Evolutionary conservation across 805 yeast genomes (phyloP).

Genomic region (Lachancea dasiensis): DNA sequence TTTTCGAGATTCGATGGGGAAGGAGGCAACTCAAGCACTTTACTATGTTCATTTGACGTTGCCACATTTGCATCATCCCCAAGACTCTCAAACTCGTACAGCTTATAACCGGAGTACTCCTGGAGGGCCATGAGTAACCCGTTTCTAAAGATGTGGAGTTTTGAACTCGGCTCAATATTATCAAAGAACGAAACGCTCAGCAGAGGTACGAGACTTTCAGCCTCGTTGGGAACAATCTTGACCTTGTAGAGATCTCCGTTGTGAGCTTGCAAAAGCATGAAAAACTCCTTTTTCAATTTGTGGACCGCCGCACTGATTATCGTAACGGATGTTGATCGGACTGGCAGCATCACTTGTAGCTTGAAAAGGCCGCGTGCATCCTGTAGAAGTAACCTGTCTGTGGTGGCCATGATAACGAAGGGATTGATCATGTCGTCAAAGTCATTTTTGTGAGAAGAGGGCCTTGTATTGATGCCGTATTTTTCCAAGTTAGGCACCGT

Average conservation of each 20-base stretch:
- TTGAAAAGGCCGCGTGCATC: constrained; percentile 35
- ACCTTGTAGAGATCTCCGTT: constrained; percentile 74
- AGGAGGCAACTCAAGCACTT: constrained; percentile 23
- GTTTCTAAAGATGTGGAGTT: constrained; percentile 56
- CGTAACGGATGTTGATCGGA: constrained; percentile 30
- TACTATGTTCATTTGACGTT: constrained; percentile 31
- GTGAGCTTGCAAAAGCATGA: constrained; percentile 62
- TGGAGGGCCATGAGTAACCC: constrained; percentile 72
- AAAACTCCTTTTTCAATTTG: constrained; percentile 53
- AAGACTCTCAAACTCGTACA: constrained; percentile 74
- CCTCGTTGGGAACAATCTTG: constrained; percentile 41
- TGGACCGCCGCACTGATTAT: constrained; percentile 62
- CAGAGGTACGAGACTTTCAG: constrained; percentile 31
- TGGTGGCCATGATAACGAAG: constrained; percentile 49
- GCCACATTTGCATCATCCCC: constrained; percentile 51
- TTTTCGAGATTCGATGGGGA: constrained; percentile 42
- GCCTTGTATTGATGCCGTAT: constrained; percentile 17
- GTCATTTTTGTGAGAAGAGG: constrained; percentile 31
- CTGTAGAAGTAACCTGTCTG: constrained; percentile 47
- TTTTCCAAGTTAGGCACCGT: constrained; percentile 50
- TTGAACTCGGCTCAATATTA: constrained; percentile 54
- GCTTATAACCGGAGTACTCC: constrained; percentile 53
- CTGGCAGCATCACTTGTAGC: constrained; percentile 51
- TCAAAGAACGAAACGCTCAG: constrained; percentile 68
- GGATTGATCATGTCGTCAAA: constrained; percentile 49